A percentile compares a stretch with the other conserved stretches of the same genome.
Conservation (phyloP, 805 yeast genomes). For the Metschnikowia kunwiensis region DNA sequence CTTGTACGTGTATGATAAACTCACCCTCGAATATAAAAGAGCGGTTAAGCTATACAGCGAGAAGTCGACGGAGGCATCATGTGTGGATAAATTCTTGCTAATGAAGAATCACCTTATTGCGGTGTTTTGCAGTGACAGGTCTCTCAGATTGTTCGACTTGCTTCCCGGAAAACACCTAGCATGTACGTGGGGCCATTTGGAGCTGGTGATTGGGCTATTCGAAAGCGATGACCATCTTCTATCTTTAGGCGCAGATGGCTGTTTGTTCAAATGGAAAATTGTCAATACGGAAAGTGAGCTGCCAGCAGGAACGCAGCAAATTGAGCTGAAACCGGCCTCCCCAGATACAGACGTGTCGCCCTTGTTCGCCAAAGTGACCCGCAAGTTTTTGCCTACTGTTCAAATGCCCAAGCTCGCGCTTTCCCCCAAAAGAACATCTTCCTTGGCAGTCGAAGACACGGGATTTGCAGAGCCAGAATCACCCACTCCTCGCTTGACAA, state of each 20-base stretch:
- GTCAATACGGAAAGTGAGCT: neutral
- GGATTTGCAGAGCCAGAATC: conserved; percentile 9
- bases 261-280: conserved; percentile 49
- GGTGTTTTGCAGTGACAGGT: conserved; percentile 54
- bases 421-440: conserved; percentile 9
- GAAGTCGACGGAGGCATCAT: conserved; percentile 37
- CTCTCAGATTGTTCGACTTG: conserved; percentile 49
- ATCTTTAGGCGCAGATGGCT: conserved; percentile 52
- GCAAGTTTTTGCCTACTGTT: conserved; percentile 29
- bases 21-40: conserved; percentile 31
- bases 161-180: conserved; percentile 45
- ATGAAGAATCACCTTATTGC: conserved; percentile 28
- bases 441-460: conserved; percentile 6
- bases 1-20: conserved; percentile 39
- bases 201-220: conserved; percentile 45
- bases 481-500: conserved; percentile 26
- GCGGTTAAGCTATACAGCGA: conserved; percentile 42
- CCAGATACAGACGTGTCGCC: conserved; percentile 16
- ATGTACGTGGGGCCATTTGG: conserved; percentile 54
- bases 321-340: neutral
- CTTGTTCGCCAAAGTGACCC: conserved; percentile 27
- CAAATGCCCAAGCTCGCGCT: conserved; percentile 7
- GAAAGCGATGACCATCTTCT: conserved; percentile 28
- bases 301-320: neutral
- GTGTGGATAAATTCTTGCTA: conserved; percentile 43